These are phyloP conservation scores for Albizia julibrissin DNA, from an alignment of 306 rosid genomes.

Conservation along the genomic window DNA sequence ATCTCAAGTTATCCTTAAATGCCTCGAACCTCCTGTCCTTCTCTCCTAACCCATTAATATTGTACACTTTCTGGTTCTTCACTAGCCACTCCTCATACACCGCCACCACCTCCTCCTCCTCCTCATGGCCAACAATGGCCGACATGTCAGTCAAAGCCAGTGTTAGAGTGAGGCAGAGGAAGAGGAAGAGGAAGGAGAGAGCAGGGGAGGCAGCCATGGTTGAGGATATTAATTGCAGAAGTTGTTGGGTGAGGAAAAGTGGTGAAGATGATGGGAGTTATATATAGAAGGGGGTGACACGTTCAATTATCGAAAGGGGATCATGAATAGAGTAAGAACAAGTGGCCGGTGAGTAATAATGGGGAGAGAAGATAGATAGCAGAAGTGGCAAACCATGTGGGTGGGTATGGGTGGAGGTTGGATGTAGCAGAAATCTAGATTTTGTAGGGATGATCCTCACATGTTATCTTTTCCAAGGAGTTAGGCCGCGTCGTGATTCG, in stretches of 20 bases:
- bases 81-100: constrained; percentile 67
- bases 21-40: constrained; percentile 64
- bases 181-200: constrained; percentile 41
- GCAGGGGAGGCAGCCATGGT: constrained; percentile 43
- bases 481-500: not conserved
- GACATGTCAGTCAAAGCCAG: constrained; percentile 28
- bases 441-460: not conserved
- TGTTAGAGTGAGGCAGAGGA: constrained; percentile 41
- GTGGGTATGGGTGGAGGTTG: not conserved
- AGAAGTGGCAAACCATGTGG: not conserved
- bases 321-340: not conserved
- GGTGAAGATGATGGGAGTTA: not conserved
- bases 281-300: not conserved
- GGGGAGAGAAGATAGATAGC: not conserved
- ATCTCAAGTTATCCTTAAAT: constrained; percentile 71
- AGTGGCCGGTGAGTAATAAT: not conserved
- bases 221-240: not conserved
- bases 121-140: constrained; percentile 32
- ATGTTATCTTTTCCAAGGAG: not conserved
- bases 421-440: not conserved
- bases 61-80: constrained; percentile 60
- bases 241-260: constrained; percentile 29
- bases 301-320: constrained; percentile 20
- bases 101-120: constrained; percentile 56
- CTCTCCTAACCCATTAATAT: constrained; percentile 63